Percentiles rank a stretch among this genome's conserved stretches.
phyloP scores from a whole-genome alignment of 768 basidiomycete genomes.

The Boletus edulis region DNA sequence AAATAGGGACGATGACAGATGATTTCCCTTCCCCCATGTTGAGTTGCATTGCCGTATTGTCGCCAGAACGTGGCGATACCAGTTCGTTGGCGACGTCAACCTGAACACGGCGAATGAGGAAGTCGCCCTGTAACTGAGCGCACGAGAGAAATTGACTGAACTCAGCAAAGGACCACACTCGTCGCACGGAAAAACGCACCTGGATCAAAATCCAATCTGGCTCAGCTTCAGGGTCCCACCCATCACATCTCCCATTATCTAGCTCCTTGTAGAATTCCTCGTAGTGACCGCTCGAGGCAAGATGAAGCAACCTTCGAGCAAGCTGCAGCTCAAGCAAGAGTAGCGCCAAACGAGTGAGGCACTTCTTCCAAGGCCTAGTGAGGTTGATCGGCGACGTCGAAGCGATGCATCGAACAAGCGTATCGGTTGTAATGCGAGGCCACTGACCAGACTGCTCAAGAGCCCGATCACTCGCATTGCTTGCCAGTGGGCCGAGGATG shows the following conservation, averaged over 20 bases:
- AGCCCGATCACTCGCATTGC: constrained; percentile 8
- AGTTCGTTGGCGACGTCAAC: constrained; percentile 40
- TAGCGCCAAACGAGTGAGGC: constrained; percentile 27
- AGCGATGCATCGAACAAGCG: constrained; percentile 29
- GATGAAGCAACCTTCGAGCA: constrained; percentile 30
- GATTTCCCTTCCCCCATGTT: constrained; percentile 21
- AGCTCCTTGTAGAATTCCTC: constrained; percentile 31
- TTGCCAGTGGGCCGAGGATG: constrained; percentile 8
- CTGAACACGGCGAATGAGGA: constrained; percentile 23
- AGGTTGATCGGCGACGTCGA: constrained; percentile 12
- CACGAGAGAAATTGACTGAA: no score
- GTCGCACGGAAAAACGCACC: constrained; percentile 16
- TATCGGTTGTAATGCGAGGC: constrained; percentile 33
- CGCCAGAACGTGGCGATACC: constrained; percentile 35
- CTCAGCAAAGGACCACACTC: no score
- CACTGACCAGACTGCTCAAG: constrained; percentile 29
- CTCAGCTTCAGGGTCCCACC: constrained; percentile 16
- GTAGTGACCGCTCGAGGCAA: constrained; percentile 12
- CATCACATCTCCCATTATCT: constrained; percentile 16
- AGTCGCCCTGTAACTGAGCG: no score
- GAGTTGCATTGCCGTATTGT: constrained; percentile 44
- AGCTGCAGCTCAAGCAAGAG: constrained; percentile 33
- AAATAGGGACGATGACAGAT: constrained; percentile 45
- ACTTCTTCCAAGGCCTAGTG: constrained; percentile 25
- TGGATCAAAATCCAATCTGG: constrained; percentile 46